A percentile compares a stretch with the other conserved stretches of the same genome.
Evolutionary conservation across 257 asterid species (phyloP).

Genomic region (Primulina huaijiensis): DNA sequence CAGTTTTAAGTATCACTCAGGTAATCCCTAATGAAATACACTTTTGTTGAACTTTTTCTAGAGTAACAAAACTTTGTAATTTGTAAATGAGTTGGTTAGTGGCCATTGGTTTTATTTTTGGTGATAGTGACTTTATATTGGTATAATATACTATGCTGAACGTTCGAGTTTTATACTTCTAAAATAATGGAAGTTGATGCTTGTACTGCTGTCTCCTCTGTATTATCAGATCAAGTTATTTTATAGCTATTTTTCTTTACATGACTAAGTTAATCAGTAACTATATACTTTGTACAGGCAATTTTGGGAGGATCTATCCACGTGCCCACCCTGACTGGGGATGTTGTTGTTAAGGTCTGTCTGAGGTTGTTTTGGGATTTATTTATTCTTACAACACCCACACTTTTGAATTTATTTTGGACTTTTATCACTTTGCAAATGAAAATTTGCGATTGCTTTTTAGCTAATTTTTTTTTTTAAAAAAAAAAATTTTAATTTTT

Average conservation of each 20-base stretch:
- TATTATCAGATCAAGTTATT: not conserved
- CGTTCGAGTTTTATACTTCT: not conserved
- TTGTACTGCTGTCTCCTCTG: constrained; percentile 7
- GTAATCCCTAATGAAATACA: constrained; percentile 17
- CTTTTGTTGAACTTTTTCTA: not conserved
- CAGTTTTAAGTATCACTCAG: constrained; percentile 54
- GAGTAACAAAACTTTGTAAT: constrained; percentile 17
- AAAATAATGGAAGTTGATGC: constrained; percentile 3
- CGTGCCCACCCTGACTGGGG: constrained; percentile 89
- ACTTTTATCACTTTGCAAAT: not conserved
- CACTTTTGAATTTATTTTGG: not conserved
- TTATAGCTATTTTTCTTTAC: constrained; percentile 17
- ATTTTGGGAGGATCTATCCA: constrained; percentile 87
- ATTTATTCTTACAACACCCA: not conserved
- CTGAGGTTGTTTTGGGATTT: constrained; percentile 17
- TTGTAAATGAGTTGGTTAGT: not conserved
- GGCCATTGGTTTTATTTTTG: not conserved
- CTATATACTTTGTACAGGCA: constrained; percentile 58
- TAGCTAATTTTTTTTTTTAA: not conserved
- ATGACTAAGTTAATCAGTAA: constrained; percentile 19
- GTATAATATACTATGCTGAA: constrained; percentile 1
- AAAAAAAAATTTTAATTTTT: not conserved
- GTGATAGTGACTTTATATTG: constrained; percentile 11
- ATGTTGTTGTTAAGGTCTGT: constrained; percentile 86
- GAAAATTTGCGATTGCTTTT: not conserved